Base-by-base conservation (phyloP, 306 rosid genomes). In the Prunus kanzakura region DNA sequence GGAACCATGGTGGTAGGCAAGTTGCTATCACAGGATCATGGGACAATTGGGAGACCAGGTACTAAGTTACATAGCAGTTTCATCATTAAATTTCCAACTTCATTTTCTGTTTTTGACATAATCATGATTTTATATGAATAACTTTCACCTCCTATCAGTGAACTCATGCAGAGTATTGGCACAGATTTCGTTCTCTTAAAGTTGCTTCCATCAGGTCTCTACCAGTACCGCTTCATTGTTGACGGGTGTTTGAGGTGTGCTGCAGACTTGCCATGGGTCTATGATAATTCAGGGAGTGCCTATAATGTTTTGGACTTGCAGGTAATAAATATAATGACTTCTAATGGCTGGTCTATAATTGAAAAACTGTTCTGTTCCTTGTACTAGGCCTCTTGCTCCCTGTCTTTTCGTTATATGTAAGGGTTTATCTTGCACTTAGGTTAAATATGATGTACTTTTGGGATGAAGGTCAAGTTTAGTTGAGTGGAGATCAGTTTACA, bases 41-140 rank as follows among this genome's bases (percentile, higher is more conserved):
- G 99, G 90, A 91, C 87, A 83, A 87, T 78, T 93, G 99, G 98
- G 80, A 83, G 61, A 84, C 84, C 70, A 84, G 83, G 97, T 94
- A 87, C 69, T 64, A 54, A 55, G 57, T 41, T 72, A 10, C 56
- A 25, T 43, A 15, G 27, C 57, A 30, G 70, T 15, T 38, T 57
- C 60, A 46, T 70, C 58, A 6, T 52, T 38, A 23, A 41, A 58
- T 25, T 56, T 75, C 47, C 46, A 64, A 64, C 61, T 82, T 60
- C 20, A 22, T 67, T 51, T 4, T 30, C n/a, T 77, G 78, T 3
- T 43, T 73, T 45, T 19, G 67, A 63, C 69, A 25, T 29, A 71
- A 23, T 27, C 16, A 45, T 71, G 16, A 2, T 79, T 63, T 84
- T 57, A 77, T 78, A 57, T 56, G 45, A 55, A 76, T 30, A 78